Percentiles rank a stretch among this genome's conserved stretches.
Conservation (phyloP, 371 early-diverging fungal species). For the Mortierella sp. region DNA sequence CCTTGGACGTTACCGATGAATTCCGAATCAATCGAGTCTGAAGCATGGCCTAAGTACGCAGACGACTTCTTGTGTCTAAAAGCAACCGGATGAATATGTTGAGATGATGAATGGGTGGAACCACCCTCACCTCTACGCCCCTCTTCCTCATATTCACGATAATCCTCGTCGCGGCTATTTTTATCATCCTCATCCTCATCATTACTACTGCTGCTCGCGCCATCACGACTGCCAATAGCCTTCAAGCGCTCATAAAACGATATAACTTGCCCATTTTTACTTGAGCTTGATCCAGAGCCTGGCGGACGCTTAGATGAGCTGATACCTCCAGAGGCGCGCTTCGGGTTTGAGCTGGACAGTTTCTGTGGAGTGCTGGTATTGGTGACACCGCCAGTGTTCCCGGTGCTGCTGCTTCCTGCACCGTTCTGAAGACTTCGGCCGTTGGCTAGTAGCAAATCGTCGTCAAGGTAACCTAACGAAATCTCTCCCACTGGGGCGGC, state of each 20-base stretch:
- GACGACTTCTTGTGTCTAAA: slow-evolving; percentile 53
- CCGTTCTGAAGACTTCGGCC: slow-evolving; percentile 50
- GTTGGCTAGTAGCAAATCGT: slow-evolving; percentile 40
- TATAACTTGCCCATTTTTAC: slow-evolving; percentile 55
- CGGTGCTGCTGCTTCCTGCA: slow-evolving; percentile 13
- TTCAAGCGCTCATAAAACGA: slow-evolving; percentile 45
- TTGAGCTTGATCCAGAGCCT: slow-evolving; percentile 31
- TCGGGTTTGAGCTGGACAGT: slow-evolving; percentile 47
- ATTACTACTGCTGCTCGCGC: slow-evolving; percentile 16
- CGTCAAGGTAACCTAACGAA: slow-evolving; percentile 41
- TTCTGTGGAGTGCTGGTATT: slow-evolving; percentile 22
- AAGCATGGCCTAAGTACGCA: slow-evolving; percentile 32
- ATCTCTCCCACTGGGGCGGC: slow-evolving; percentile 42
- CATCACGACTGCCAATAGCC: slow-evolving; percentile 37
- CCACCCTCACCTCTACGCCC: slow-evolving; percentile 17
- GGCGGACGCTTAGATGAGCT: slow-evolving; percentile 48
- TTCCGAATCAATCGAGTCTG: slow-evolving; percentile 41
- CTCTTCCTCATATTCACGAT: slow-evolving; percentile 6
- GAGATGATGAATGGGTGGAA: slow-evolving; percentile 32
- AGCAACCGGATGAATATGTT: slow-evolving; percentile 34
- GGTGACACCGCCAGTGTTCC: slow-evolving; percentile 1
- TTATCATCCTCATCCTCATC: slow-evolving; percentile 10
- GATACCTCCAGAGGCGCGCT: slow-evolving; percentile 32
- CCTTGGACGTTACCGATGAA: slow-evolving; percentile 41
- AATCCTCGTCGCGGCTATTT: slow-evolving; percentile 4